Percentiles rank a stretch among this genome's conserved stretches.
Conservation (phyloP, 768 basidiomycete species). For the Lactarius vividus region DNA sequence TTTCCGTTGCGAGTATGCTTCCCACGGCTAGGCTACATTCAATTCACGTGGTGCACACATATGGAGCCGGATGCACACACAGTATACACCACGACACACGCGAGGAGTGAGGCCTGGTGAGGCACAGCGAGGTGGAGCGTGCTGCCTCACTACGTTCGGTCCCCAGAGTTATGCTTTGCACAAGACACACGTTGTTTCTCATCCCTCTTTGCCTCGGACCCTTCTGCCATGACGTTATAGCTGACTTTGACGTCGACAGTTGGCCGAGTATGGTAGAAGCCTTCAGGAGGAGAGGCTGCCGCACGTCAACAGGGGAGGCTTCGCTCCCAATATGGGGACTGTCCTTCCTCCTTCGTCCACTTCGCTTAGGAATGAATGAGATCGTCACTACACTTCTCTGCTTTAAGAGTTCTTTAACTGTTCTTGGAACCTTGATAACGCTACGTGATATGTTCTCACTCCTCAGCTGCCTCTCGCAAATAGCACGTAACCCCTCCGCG, state of each 20-base stretch:
- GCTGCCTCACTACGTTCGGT: slow-evolving; percentile 1
- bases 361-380: background rate
- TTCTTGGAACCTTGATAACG: background rate
- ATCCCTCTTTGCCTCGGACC: background rate
- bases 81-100: background rate
- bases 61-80: slow-evolving; percentile 1
- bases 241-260: slow-evolving; percentile 8
- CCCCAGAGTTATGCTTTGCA: background rate
- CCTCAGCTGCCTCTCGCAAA: background rate
- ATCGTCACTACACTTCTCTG: slow-evolving; percentile 16
- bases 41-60: slow-evolving; percentile 2
- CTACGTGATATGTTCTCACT: background rate
- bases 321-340: slow-evolving; percentile 16
- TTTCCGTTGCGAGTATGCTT: slow-evolving; percentile 4
- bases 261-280: slow-evolving; percentile 17
- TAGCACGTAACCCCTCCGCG: background rate
- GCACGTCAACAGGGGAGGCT: background rate
- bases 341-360: slow-evolving; percentile 12
- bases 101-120: slow-evolving; percentile 2
- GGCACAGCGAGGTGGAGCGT: slow-evolving; percentile 8
- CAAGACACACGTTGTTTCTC: background rate
- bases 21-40: slow-evolving; percentile 6
- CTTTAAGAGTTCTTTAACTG: background rate
- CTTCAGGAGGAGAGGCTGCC: background rate
- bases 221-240: background rate